These are phyloP conservation scores for Hemileia vastatrix DNA, from an alignment of 1,284 basidiomycete genomes.

Conservation along the genomic window DNA sequence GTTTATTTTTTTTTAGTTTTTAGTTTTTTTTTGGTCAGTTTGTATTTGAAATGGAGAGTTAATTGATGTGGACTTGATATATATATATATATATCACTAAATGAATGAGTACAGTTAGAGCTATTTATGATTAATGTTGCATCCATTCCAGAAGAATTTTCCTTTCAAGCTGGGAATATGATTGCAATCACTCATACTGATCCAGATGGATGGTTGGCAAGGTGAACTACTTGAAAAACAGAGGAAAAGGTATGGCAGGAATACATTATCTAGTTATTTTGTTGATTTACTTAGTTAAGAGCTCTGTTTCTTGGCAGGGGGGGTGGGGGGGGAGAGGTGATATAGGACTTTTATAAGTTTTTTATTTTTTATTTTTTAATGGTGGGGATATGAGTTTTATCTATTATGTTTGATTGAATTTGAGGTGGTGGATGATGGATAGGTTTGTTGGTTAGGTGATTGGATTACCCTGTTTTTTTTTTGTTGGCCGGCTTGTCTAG, in stretches of 20 bases:
- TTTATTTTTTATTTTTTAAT: not conserved
- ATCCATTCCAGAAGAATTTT: conserved; percentile 73
- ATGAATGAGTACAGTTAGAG: conserved; percentile 58
- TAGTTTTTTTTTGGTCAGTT: not conserved
- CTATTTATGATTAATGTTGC: conserved; percentile 86
- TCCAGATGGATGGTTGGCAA: conserved; percentile 90
- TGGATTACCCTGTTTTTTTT: too few relatives aligned
- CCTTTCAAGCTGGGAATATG: conserved; percentile 77
- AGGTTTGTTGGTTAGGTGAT: too few relatives aligned
- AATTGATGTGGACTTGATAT: not conserved
- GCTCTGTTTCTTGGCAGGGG: too few relatives aligned
- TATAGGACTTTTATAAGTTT: not conserved
- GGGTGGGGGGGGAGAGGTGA: not conserved
- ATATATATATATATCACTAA: not conserved
- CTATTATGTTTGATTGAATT: not conserved
- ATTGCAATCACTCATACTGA: conserved; percentile 85
- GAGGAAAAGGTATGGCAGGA: conserved; percentile 62
- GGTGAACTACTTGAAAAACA: conserved; percentile 71
- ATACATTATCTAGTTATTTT: conserved; percentile 89
- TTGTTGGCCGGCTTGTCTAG: too few relatives aligned
- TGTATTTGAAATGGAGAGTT: too few relatives aligned
- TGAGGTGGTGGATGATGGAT: not conserved
- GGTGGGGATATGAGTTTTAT: not conserved
- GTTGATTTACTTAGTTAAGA: conserved; percentile 25
- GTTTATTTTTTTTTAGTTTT: too few relatives aligned